Evolutionary conservation across 1,139 yeast species (phyloP), one percentile per base, ranked within the genome.

Genomic region (Sugiyamaella grinbergsii): DNA sequence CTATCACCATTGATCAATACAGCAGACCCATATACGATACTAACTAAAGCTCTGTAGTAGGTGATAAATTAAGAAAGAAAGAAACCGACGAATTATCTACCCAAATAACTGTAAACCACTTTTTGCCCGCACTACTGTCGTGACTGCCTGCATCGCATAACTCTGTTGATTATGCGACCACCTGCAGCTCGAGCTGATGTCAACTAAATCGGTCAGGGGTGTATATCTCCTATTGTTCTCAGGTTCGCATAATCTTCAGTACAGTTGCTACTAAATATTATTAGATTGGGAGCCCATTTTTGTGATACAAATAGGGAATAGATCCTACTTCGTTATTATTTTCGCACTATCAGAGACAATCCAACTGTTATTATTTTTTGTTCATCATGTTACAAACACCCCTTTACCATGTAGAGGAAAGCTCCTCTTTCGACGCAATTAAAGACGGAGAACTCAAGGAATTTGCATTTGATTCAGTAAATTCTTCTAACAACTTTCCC

Each of bases 331-430:
- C 28, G 3, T 29, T 22, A 16, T n/a, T 26, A 15, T 28, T 32
- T 42, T 15, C 22, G 15, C 4, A 34, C n/a, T 7, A 43, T 43
- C n/a, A n/a, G n/a, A n/a, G n/a, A n/a, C n/a, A n/a, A n/a, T n/a
- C n/a, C n/a, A n/a, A n/a, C n/a, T n/a, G n/a, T n/a, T 40, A 3
- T 29, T 22, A 16, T n/a, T 26, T 26, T 28, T 32, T 42, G 24
- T 32, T 23, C 4, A 34, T 8, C 13, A 43, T 43, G 47, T 20
- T 43, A n/a, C 41, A 37, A 26, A 28, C 47, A 10, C 18, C 47
- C 20, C n/a, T 32, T 24, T 43, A 43, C 28, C 47, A 43, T 5
- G 22, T 28, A 4, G 41, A 23, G 10, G 47, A 43, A 18, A 19
- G 26, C 2, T n/a, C 24, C 19, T 22, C 39, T 8, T 43, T 43